Evolutionary conservation across 108 stramenopile species (phyloP).

Genomic region (Nitzschia palea): DNA sequence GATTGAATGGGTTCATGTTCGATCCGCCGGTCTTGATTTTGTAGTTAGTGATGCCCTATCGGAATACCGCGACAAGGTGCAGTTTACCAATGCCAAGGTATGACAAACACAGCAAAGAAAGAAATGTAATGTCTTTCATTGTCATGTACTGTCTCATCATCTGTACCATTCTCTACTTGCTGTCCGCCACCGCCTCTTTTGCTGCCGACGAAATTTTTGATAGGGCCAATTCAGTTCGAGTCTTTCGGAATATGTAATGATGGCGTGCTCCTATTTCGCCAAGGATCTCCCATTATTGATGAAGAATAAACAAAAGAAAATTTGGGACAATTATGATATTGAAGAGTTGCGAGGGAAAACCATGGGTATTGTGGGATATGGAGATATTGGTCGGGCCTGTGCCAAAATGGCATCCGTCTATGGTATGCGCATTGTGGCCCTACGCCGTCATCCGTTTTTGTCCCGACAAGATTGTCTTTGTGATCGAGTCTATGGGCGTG

Average conservation of each 20-base stretch:
- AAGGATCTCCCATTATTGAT: constrained; percentile 82
- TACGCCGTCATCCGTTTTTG: constrained; percentile 64
- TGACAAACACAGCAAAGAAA: neutral
- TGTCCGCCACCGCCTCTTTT: neutral
- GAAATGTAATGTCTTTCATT: neutral
- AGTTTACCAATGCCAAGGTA: constrained; percentile 60
- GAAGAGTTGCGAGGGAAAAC: constrained; percentile 67
- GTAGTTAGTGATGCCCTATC: constrained; percentile 50
- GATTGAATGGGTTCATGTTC: constrained; percentile 79
- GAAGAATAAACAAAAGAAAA: constrained; percentile 37
- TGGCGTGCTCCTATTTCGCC: constrained; percentile 82
- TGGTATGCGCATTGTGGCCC: constrained; percentile 80
- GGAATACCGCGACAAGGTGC: constrained; percentile 15
- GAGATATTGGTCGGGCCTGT: constrained; percentile 69
- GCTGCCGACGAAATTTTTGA: neutral
- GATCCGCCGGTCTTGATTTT: constrained; percentile 80
- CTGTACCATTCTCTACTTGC: neutral
- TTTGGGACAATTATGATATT: constrained; percentile 64
- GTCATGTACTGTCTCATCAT: too few species aligned
- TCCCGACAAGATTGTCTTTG: constrained; percentile 45
- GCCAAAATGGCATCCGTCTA: constrained; percentile 50
- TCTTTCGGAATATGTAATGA: constrained; percentile 76
- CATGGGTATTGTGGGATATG: constrained; percentile 85
- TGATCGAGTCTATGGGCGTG: constrained; percentile 48
- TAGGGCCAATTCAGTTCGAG: constrained; percentile 69